Conservation (phyloP, 345 rosid species). For the Eucalyptus tenuipes region DNA sequence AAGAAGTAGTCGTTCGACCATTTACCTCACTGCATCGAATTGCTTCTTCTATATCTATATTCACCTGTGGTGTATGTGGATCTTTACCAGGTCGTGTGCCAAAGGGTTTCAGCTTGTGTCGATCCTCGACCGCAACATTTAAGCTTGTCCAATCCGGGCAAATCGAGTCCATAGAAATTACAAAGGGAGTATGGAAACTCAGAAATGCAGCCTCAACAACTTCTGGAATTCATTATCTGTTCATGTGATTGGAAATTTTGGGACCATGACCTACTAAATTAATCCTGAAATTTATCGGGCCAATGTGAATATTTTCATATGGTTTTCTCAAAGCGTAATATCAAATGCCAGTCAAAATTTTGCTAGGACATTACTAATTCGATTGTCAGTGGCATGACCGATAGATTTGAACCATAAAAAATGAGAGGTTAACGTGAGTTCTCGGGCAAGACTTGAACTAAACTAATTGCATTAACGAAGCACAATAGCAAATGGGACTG, state of each 20-base stretch:
- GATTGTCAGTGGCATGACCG: neutral
- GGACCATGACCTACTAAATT: neutral
- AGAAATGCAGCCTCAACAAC: no score
- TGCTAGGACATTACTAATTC: neutral
- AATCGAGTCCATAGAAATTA: no score
- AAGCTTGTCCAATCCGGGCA: no score
- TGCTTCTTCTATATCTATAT: no score
- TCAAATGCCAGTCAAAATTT: neutral
- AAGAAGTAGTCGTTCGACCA: no score
- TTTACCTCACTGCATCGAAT: no score
- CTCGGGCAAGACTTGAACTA: neutral
- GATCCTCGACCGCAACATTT: no score
- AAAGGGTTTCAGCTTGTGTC: no score
- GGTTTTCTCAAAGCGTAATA: neutral
- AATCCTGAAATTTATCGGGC: neutral
- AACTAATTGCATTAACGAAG: neutral
- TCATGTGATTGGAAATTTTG: neutral
- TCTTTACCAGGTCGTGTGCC: no score
- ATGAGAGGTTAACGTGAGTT: neutral
- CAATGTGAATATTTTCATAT: neutral
- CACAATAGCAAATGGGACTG: neutral
- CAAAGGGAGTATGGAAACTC: no score
- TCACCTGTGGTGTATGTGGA: no score
- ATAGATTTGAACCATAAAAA: neutral
- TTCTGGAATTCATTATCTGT: neutral